A percentile compares a stretch with the other conserved stretches of the same genome.
phyloP scores from a whole-genome alignment of 345 rosid genomes.

The Fremontodendron californicum region DNA sequence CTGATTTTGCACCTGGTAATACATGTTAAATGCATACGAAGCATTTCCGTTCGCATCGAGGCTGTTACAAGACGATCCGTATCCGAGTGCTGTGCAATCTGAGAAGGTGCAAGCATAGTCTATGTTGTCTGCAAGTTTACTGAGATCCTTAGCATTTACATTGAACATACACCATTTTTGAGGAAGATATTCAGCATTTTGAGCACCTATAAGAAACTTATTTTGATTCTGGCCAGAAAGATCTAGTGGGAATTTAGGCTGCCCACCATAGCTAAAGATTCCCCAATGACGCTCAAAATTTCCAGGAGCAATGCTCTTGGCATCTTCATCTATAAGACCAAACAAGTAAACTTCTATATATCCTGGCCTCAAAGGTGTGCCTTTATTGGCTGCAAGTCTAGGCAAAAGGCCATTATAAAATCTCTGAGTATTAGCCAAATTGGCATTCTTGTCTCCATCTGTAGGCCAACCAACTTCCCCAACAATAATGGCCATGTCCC shows the following conservation, averaged over 20 bases:
- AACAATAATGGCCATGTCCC: too few relatives aligned
- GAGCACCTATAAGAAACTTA: too few relatives aligned
- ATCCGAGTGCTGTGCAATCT: constrained; percentile 62
- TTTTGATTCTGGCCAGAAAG: constrained; percentile 67
- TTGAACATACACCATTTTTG: too few relatives aligned
- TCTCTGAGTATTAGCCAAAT: constrained; percentile 46
- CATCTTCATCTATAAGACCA: constrained; percentile 78
- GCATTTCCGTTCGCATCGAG: constrained; percentile 57
- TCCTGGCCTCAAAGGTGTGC: constrained; percentile 72
- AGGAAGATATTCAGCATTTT: too few relatives aligned
- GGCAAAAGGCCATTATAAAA: constrained; percentile 67
- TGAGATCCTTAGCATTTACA: constrained; percentile 55
- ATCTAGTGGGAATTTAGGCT: too few relatives aligned
- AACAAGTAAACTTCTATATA: constrained; percentile 62
- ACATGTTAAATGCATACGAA: constrained; percentile 66
- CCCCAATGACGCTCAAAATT: constrained; percentile 68
- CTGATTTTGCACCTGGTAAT: constrained; percentile 61
- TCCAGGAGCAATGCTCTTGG: too few relatives aligned
- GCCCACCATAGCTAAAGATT: constrained; percentile 67
- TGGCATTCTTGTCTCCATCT: too few relatives aligned
- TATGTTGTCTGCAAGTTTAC: constrained; percentile 57
- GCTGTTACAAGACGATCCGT: constrained; percentile 56
- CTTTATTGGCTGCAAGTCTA: constrained; percentile 47
- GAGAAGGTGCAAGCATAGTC: constrained; percentile 58
- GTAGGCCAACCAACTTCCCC: too few relatives aligned